Evolutionary conservation across 2,329 filamentous ascomycete genomes (phyloP), one percentile per base, ranked within the genome.

Genomic region (Penicillium olsonii): DNA sequence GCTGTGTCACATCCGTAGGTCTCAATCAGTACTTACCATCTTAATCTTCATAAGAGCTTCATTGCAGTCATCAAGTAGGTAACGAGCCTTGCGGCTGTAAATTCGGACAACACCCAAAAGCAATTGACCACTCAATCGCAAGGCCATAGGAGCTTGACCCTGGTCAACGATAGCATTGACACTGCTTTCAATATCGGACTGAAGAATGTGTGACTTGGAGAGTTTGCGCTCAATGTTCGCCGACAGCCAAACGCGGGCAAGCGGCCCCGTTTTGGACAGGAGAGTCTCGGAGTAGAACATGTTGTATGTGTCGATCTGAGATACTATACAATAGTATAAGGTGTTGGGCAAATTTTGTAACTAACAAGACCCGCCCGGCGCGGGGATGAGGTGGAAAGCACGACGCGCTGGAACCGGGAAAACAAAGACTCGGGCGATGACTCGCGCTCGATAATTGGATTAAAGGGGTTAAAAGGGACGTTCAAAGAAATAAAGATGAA

Each of bases 251-350:
- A 97, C 92, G 68, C 91, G 90, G 75, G 94, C 94, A 79, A 99
- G 77, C 67, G 94, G 92, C 78, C 94, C 94, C 64, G 90, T 96
- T 85, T 96, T 96, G 71, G 92, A 91, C 64, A 99, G 84, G 52
- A 99, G 84, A 47, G 90, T 91, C 78, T 96, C 91, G 45, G 94
- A 96, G 74, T 96, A 97, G 76, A 99, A 99, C 94, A 99, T 99
- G 64, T 54, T 66, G 64, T 45, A 18, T 44, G 35, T 45, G 40
- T 22, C 17, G 27, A 31, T 52, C 39, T 42, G n/a, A 44, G 37
- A 41, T 42, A 45, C 37, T 56, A 50, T 53, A 48, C 45, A 61
- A 50, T 47, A 17, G 70, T 68, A 76, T 19, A n/a, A 75, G 61
- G 57, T 62, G 62, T 67, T 61, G 64, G n/a, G 54, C 56, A 60